These are phyloP conservation scores for Sphaerosporella brunnea DNA, from an alignment of 495 filamentous ascomycete species.

Conservation along the genomic window DNA sequence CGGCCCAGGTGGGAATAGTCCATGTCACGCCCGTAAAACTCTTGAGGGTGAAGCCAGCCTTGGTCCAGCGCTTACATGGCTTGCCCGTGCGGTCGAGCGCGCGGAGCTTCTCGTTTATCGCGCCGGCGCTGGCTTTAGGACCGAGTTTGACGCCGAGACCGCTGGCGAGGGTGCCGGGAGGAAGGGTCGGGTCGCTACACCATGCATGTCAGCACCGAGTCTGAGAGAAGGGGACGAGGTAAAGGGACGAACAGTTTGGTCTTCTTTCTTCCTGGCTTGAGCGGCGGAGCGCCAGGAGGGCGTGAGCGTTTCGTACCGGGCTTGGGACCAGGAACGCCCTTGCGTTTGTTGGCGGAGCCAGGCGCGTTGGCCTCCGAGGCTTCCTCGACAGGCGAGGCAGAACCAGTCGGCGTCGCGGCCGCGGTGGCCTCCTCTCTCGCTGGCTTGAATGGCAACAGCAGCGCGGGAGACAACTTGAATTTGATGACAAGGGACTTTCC, in stretches of 20 bases:
- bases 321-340: conserved; percentile 39
- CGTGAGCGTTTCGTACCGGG: conserved; percentile 46
- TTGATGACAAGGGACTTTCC: conserved; percentile 32
- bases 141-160: conserved; percentile 51
- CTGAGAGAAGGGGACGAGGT: conserved; percentile 1
- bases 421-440: neutral
- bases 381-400: conserved; percentile 20
- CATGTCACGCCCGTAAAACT: conserved; percentile 82
- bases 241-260: conserved; percentile 58
- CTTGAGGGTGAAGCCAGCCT: conserved; percentile 64
- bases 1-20: conserved; percentile 70
- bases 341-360: conserved; percentile 33
- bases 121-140: conserved; percentile 92
- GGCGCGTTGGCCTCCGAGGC: conserved; percentile 15
- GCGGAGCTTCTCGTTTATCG: conserved; percentile 89
- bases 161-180: conserved; percentile 9
- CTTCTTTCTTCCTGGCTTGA: conserved; percentile 89
- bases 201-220: conserved; percentile 18
- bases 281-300: conserved; percentile 32
- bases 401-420: neutral
- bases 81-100: conserved; percentile 80
- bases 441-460: conserved; percentile 26
- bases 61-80: conserved; percentile 81
- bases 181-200: conserved; percentile 20
- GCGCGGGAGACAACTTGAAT: conserved; percentile 36